Base-by-base conservation (phyloP, 108 stramenopile species). In the Fistulifera solaris region DNA sequence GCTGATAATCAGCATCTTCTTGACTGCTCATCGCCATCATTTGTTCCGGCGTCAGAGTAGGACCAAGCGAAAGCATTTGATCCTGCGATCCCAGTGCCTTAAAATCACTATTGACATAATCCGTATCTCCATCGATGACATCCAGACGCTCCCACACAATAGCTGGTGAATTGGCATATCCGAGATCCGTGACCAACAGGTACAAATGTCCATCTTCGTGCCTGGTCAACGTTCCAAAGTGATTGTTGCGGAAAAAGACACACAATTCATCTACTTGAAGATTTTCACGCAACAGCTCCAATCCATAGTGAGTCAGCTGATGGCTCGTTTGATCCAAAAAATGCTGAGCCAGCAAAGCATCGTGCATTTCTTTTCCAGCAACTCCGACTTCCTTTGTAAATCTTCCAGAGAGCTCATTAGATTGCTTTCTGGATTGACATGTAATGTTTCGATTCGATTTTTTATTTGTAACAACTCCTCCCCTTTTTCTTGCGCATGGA, bases 241-340 rank as follows among this genome's bases (percentile, higher is more conserved):
- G 98, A 55, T 97, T 96, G 76, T 98, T 97, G 10, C 96, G 93
- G 59, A 97, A 98, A 62, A 98, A 95, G 7, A 93, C 90, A 25
- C 64, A 78, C 39, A 96, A 61, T 25, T 81, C 48, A 25, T 86
- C 75, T 38, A 90, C 78, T 8, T 65, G 53, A 12, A 98, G 47
- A 51, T 82, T 61, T 26, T 73, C 66, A 66, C 95, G 88, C 28
- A 95, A 57, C 39, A 73, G 66, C 7, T 58, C 43, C 21, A 97
- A 65, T n/a, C 92, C 96, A 51, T 80, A 67, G 43, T 88, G 80
- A 19, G 96, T 96, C 24, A 96, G 64, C 71, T 96, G 96, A 58
- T 89, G 82, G 12, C 72, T 58, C 40, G 89, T 71, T 8, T 56
- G 17, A 5, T 75, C 71, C 26, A 96, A 67, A 59, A 96, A 96